Percentiles rank a stretch among this genome's conserved stretches.
These are phyloP conservation scores for Adiantum capillusveneris DNA, from an alignment of 75 land plant genomes.

Conservation along the genomic window DNA sequence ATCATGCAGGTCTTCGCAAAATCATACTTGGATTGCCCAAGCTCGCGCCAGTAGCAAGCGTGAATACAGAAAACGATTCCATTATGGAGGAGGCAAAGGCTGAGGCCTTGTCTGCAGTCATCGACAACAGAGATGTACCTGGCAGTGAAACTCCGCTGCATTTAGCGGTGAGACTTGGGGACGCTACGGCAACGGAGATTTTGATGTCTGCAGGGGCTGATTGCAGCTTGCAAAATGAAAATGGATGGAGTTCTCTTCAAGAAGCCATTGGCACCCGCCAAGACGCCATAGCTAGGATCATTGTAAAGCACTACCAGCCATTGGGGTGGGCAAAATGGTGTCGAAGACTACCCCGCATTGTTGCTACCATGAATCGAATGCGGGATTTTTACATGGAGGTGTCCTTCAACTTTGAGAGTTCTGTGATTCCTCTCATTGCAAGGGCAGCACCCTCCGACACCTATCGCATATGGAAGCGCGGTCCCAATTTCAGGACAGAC, in stretches of 20 bases:
- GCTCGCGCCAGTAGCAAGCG: constrained; percentile 30
- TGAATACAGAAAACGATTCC: constrained; percentile 39
- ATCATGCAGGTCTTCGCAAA: constrained; percentile 29
- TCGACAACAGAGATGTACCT: no score
- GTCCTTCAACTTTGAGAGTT: no score
- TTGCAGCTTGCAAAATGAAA: constrained; percentile 53
- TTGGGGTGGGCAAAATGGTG: constrained; percentile 57
- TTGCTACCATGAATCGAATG: constrained; percentile 37
- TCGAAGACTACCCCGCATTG: constrained; percentile 32
- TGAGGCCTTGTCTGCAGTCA: constrained; percentile 37
- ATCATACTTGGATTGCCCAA: constrained; percentile 30
- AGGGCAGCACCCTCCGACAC: constrained; percentile 62
- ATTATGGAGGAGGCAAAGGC: constrained; percentile 36
- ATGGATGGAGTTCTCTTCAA: constrained; percentile 54
- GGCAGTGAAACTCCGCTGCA: no score
- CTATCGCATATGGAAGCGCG: constrained; percentile 56
- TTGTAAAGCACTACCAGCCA: constrained; percentile 49
- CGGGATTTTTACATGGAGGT: constrained; percentile 53
- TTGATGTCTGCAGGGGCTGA: constrained; percentile 56
- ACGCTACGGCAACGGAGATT: constrained; percentile 33
- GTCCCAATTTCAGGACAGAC: no score
- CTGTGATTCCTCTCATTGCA: constrained; percentile 51
- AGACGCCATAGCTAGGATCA: constrained; percentile 35
- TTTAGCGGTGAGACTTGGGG: constrained; percentile 42
- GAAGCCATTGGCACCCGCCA: constrained; percentile 49